Evolutionary conservation across 1,139 yeast species (phyloP), one percentile per base, ranked within the genome.

Genomic region (Magnusiomyces paraingens): DNA sequence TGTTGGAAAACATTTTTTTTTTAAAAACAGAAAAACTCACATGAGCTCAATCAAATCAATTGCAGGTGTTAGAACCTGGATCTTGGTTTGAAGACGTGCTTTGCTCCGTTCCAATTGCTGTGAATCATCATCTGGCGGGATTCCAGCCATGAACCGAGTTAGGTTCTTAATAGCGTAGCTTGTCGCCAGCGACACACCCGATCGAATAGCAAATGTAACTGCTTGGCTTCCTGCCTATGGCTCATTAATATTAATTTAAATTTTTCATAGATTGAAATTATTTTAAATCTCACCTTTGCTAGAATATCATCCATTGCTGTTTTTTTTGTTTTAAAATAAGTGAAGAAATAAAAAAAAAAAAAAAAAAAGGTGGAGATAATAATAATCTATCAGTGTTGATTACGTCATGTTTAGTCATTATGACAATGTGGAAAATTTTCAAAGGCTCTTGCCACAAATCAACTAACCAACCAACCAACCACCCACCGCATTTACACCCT

Each of bases 171-270:
- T 77, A 18, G 93, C 93, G 69, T 82, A 86, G 0, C 86, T 83
- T 0, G 91, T 82, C 0, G 94, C 95, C 38, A 86, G 64, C 0
- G 90, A 82, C 26, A 86, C 81, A 0, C 94, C 90, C 1, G 93
- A 85, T 55, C 86, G 73, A 44, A 86, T 82, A 11, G 94, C 95
- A 70, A 86, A 84, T 1, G 90, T 80, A 10, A 86, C 88, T 1
- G 89, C 89, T 61, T 86, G 93, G 55, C 81, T 82, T 36, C 91
- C 85, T 2, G 94, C 94, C 70, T 81, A 10, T 10, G 12, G 20
- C 15, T 15, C 3, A 40, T 14, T 43, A 40, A 4, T 29, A 35
- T 17, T 6, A 12, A 32, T 32, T 15, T 2, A 17, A 49, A 48
- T 21, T 26, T 15, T 5, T 17, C 20, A 18, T 1, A 3, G 2